A percentile compares a stretch with the other conserved stretches of the same genome.
phyloP scores from a whole-genome alignment of 768 basidiomycete genomes.

The Boletus sp. region DNA sequence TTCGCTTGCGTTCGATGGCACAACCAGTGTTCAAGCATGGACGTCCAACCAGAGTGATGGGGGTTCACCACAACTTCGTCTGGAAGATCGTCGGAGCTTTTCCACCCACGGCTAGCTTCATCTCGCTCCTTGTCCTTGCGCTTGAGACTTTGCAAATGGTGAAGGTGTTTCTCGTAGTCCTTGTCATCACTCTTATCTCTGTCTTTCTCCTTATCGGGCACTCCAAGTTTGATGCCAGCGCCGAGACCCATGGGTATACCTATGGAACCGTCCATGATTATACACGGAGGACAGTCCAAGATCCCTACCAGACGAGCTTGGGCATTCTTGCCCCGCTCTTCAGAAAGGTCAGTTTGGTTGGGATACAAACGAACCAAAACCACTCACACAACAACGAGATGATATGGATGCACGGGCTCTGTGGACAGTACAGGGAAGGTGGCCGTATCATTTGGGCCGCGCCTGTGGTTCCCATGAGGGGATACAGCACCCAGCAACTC shows the following conservation, averaged over 20 bases:
- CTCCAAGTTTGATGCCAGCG: slow-evolving; percentile 70
- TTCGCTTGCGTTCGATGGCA: slow-evolving; percentile 38
- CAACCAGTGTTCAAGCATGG: slow-evolving; percentile 72
- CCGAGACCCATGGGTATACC: slow-evolving; percentile 78
- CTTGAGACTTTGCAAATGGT: slow-evolving; percentile 26
- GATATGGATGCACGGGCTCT: slow-evolving; percentile 65
- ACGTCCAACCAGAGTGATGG: slow-evolving; percentile 61
- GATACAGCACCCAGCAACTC: slow-evolving; percentile 67
- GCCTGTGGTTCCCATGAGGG: slow-evolving; percentile 32
- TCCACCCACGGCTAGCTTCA: slow-evolving; percentile 30
- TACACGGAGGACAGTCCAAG: background rate
- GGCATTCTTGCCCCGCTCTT: slow-evolving; percentile 77
- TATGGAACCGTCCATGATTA: slow-evolving; percentile 23
- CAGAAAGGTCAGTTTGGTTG: slow-evolving; percentile 20
- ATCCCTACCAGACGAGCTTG: slow-evolving; percentile 61
- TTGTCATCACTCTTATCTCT: slow-evolving; percentile 31
- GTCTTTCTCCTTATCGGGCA: slow-evolving; percentile 43
- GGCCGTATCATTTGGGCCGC: slow-evolving; percentile 21
- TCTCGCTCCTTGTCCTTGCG: slow-evolving; percentile 40
- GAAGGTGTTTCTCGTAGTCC: slow-evolving; percentile 31
- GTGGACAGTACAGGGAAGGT: slow-evolving; percentile 46
- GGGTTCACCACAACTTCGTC: slow-evolving; percentile 31
- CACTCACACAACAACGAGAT: slow-evolving; percentile 73
- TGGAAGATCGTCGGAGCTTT: slow-evolving; percentile 34
- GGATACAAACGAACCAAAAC: background rate